A percentile compares a stretch with the other conserved stretches of the same genome.
phyloP scores from a whole-genome alignment of 2,329 filamentous ascomycete species.

The Tolypocladium amazonense region DNA sequence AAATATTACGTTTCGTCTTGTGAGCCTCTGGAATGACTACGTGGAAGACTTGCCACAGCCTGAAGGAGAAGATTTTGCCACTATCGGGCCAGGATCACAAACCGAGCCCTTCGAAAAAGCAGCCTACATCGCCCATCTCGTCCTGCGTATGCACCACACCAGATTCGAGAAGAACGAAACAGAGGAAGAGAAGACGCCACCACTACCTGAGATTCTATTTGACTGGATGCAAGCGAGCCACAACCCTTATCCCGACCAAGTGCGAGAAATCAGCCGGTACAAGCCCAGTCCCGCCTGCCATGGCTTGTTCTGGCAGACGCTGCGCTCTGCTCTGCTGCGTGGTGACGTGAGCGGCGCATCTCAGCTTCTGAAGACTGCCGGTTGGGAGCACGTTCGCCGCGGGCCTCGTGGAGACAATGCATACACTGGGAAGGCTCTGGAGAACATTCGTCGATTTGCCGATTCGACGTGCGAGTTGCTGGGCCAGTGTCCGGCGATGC shows the following conservation, averaged over 20 bases:
- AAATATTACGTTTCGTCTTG: conserved; percentile 39
- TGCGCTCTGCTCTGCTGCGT: conserved; percentile 65
- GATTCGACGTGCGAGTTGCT: conserved; percentile 59
- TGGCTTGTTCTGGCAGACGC: conserved; percentile 71
- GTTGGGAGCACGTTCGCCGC: conserved; percentile 67
- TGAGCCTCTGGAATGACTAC: conserved; percentile 45
- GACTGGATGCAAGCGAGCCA: conserved; percentile 75
- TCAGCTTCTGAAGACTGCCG: conserved; percentile 60
- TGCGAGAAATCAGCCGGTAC: conserved; percentile 51
- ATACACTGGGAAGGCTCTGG: conserved; percentile 66
- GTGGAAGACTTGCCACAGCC: conserved; percentile 35
- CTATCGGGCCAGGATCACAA: conserved; percentile 54
- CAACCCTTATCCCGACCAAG: conserved; percentile 57
- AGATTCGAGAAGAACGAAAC: conserved; percentile 29
- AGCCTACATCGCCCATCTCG: conserved; percentile 63
- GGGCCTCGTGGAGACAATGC: conserved; percentile 53
- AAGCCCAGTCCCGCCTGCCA: conserved; percentile 68
- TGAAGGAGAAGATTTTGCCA: conserved; percentile 43
- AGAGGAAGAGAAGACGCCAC: conserved; percentile 30
- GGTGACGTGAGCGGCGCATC: conserved; percentile 60
- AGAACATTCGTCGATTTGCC: conserved; percentile 65
- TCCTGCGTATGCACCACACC: conserved; percentile 69
- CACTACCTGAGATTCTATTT: conserved; percentile 69
- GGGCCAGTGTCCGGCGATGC: conserved; percentile 59
- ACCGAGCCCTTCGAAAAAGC: conserved; percentile 63